Evolutionary conservation across 2,329 filamentous ascomycete species (phyloP), one percentile per base, ranked within the genome.

Genomic region (Dactylonectria estremocensis): DNA sequence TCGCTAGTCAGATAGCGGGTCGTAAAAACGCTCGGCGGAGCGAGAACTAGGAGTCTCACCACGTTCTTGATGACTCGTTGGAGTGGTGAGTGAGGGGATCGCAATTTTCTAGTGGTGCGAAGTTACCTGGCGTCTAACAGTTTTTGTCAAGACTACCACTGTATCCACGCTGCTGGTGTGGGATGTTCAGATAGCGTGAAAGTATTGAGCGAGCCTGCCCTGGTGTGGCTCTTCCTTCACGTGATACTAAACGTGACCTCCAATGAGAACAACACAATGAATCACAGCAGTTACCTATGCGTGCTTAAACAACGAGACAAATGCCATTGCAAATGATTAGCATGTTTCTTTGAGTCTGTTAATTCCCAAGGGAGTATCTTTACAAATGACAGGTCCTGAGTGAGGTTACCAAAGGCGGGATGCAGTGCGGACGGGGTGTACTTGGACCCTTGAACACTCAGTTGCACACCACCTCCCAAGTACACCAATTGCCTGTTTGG

Each of bases 71-170:
- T 37, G 16, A n/a, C 14, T 54, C 20, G 10, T 28, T 28, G 24
- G 16, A 3, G 5, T n/a, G 13, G 16, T 16, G 48, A 46, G 37
- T 71, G 71, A 73, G 70, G 73, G 71, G 74, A 69, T 70, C 66
- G 70, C 69, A 62, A 73, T 73, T 67, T 75, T 53, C 76, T 76
- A 48, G 54, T n/a, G 31, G 18, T 66, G 64, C 6, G 2, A 54
- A 40, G 52, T 56, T 74, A 75, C 73, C 22, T 61, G 0, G 1
- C 8, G 7, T 16, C 53, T 74, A 74, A 74, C 73, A 62, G 62
- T 53, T 50, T 60, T n/a, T 64, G 48, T 49, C 13, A 8, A 62
- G 45, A 60, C 22, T 2, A 1, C 1, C 2, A 2, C 13, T 18
- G 6, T 65, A 70, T 61, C 20, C 3, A 5, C 54, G 49, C 61